phyloP scores from a whole-genome alignment of 768 basidiomycete species.

The Lactarius quietus region DNA sequence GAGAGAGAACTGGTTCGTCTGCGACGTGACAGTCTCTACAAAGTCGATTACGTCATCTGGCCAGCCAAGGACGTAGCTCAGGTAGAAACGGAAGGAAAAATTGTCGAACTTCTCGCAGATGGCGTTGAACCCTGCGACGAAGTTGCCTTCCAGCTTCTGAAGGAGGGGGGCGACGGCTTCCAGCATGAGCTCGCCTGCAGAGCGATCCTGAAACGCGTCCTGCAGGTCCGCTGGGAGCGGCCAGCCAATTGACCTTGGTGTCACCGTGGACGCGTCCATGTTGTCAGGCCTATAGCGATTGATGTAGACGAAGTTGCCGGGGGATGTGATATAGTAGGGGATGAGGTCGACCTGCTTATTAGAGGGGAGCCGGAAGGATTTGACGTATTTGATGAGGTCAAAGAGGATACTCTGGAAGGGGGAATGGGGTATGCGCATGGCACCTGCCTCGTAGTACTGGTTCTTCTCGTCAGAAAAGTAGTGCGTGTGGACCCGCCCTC shows the following conservation, averaged over 20 bases:
- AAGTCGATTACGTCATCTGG: conserved; percentile 28
- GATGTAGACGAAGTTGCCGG: conserved; percentile 25
- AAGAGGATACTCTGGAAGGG: conserved; percentile 19
- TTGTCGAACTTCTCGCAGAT: conserved; percentile 25
- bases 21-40: conserved; percentile 28
- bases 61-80: conserved; percentile 18
- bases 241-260: conserved; percentile 18
- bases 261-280: conserved; percentile 11
- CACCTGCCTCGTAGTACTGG: conserved; percentile 27
- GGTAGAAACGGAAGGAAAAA: conserved; percentile 28
- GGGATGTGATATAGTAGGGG: conserved; percentile 20
- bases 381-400: conserved; percentile 19
- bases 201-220: conserved; percentile 15
- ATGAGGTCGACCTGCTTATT: conserved; percentile 21
- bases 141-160: conserved; percentile 18
- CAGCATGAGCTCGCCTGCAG: conserved; percentile 23
- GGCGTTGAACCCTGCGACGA: conserved; percentile 21
- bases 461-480: conserved; percentile 24
- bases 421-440: conserved; percentile 28
- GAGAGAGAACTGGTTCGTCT: conserved; percentile 30
- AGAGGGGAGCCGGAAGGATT: conserved; percentile 6
- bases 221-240: conserved; percentile 3
- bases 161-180: conserved; percentile 21
- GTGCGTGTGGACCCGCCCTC: conserved; percentile 24
- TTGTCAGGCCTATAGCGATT: conserved; percentile 9